Percentiles rank a stretch among this genome's conserved stretches.
Conservation (phyloP, 352 stramenopile genomes). For the Elongisporangium senticosum region DNA sequence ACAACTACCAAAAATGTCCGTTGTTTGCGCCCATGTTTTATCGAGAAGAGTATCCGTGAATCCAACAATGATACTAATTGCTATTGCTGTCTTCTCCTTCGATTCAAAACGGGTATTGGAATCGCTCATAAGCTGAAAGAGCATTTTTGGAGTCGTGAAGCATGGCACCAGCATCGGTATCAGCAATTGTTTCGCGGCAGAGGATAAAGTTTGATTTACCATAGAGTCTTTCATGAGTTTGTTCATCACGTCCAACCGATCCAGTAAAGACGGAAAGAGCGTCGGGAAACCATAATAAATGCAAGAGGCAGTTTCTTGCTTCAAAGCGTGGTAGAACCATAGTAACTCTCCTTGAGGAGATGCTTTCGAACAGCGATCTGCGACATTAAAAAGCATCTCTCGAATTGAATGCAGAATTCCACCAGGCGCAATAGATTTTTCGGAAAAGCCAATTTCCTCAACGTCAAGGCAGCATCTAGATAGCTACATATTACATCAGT, state of each 20-base stretch:
- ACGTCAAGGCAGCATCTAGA: constrained; percentile 60
- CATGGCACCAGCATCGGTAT: constrained; percentile 79
- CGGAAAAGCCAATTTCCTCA: constrained; percentile 46
- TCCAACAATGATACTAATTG: constrained; percentile 14
- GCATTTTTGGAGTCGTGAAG: constrained; percentile 78
- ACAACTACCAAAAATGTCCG: constrained; percentile 10
- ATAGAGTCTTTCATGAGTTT: constrained; percentile 46
- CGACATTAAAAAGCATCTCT: constrained; percentile 65
- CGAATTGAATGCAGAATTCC: constrained; percentile 50
- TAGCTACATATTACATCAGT: constrained; percentile 26
- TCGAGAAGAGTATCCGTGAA: constrained; percentile 66
- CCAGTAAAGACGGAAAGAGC: constrained; percentile 73
- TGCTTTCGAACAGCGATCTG: constrained; percentile 34
- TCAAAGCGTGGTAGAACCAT: constrained; percentile 76
- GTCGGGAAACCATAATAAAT: constrained; percentile 81
- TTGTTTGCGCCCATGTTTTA: constrained; percentile 37
- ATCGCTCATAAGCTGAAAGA: constrained; percentile 78
- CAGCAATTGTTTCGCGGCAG: constrained; percentile 51
- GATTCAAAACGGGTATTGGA: constrained; percentile 18
- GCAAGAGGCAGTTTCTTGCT: constrained; percentile 67
- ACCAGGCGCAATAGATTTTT: constrained; percentile 23
- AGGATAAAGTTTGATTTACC: constrained; percentile 13
- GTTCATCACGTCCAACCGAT: constrained; percentile 79
- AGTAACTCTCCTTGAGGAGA: constrained; percentile 27
- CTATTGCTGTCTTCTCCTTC: constrained; percentile 7